Conservation (phyloP, 352 stramenopile species). For the Phytophthora agathidicida region DNA sequence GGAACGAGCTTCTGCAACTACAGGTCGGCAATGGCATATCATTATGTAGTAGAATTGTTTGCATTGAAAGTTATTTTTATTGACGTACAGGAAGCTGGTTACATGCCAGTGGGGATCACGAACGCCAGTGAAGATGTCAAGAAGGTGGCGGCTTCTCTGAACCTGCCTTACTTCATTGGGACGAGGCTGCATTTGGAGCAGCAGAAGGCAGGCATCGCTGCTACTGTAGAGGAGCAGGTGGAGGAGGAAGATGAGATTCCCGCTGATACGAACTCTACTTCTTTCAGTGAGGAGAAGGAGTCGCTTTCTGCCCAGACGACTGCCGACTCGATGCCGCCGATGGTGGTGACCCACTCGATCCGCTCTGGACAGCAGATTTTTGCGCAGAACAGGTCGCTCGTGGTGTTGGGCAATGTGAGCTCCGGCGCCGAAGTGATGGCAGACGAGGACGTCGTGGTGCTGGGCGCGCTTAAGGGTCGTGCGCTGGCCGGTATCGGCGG, state of each 20-base stretch:
- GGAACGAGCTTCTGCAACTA: slow-evolving; percentile 65
- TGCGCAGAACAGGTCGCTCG: slow-evolving; percentile 78
- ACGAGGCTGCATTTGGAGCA: slow-evolving; percentile 51
- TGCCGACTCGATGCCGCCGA: slow-evolving; percentile 34
- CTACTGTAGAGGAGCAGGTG: not conserved
- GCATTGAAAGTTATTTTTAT: not conserved
- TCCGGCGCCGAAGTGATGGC: slow-evolving; percentile 89
- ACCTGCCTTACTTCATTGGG: slow-evolving; percentile 80
- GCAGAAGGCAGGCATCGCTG: slow-evolving; percentile 7
- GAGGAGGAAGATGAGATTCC: slow-evolving; percentile 5
- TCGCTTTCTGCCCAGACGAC: slow-evolving; percentile 5
- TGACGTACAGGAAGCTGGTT: slow-evolving; percentile 47
- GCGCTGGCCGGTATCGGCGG: slow-evolving; percentile 86
- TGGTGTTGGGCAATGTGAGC: slow-evolving; percentile 87
- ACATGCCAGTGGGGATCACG: slow-evolving; percentile 77
- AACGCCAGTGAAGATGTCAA: slow-evolving; percentile 90
- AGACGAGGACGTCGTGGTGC: slow-evolving; percentile 85
- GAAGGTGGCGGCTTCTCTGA: slow-evolving; percentile 57
- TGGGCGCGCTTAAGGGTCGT: slow-evolving; percentile 83
- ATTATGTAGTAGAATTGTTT: not conserved
- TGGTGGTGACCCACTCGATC: slow-evolving; percentile 78
- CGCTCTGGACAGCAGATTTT: slow-evolving; percentile 91
- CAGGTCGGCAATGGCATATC: slow-evolving; percentile 34
- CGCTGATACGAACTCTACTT: not conserved
- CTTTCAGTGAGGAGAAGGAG: slow-evolving; percentile 21